Evolutionary conservation across 164 flowering plant genomes (phyloP), one percentile per base, ranked within the genome.

Genomic region (Paratinospora sagittata): DNA sequence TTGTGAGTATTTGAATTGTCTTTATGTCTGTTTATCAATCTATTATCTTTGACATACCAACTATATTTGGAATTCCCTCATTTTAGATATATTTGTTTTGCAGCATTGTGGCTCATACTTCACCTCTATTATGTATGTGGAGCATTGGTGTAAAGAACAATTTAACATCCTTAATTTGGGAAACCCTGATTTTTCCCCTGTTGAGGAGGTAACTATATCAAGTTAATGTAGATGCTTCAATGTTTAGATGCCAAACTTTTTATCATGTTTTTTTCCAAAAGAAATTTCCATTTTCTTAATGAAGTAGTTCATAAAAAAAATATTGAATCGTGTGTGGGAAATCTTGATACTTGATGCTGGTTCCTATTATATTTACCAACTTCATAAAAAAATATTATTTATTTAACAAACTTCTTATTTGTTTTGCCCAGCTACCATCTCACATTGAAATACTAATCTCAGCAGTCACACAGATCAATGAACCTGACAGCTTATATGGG

Each of bases 401-500:
- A 65, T 11, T 62, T 67, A 27, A 67, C 24, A 39, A 33, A n/a
- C 65, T 39, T 49, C 27, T n/a, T n/a, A n/a, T 62, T 19, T 30
- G 76, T 70, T 33, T 52, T 69, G 74, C 65, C 39, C 86, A 95
- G 98, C 72, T 92, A 49, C 90, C 92, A 27, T 71, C 74, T 66
- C 98, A 92, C 60, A 78, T 92, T 78, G 96, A 89, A 73, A 74
- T 95, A 78, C 88, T 95, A 39, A 81, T 86, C 49, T 86, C 97
- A 37, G 98, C 98, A 47, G 81, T 92, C 72, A 92, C 89, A 64
- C 87, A 82, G 63, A 89, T 95, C 74, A 95, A 95, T 84, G 98
- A 95, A 79, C 97, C 97, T 39, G 98, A 95, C 82, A 89, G 98
- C 82, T 81, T 95, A 66, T 90, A 95, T 85, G 99, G 99, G 73